These are phyloP conservation scores for Helotiales sp. DNA, from an alignment of 2,329 filamentous ascomycete species.

Conservation along the genomic window DNA sequence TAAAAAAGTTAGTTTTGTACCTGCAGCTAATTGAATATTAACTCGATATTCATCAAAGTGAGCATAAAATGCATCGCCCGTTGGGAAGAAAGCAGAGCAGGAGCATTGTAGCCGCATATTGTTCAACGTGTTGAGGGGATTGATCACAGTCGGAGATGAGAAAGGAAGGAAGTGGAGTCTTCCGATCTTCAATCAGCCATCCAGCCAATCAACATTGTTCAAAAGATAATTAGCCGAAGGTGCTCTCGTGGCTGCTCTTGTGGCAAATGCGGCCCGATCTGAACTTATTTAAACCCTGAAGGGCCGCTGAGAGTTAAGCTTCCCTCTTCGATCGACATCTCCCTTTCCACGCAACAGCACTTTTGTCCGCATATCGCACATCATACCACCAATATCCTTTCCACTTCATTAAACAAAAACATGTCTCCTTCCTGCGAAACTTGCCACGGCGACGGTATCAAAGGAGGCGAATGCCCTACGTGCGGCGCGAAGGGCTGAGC, in stretches of 20 bases:
- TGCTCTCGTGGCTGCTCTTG: not conserved
- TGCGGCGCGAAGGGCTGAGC: conserved; percentile 3
- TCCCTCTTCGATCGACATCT: not conserved
- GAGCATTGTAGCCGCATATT: not conserved
- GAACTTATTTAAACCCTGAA: not conserved
- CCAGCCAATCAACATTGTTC: not conserved
- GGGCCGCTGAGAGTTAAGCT: not conserved
- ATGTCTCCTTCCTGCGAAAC: conserved; percentile 4
- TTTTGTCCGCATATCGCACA: not conserved
- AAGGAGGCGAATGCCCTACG: conserved; percentile 1
- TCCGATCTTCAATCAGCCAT: not conserved
- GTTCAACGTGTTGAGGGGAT: not conserved
- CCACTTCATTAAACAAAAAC: not conserved
- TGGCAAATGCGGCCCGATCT: not conserved
- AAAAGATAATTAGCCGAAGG: not conserved
- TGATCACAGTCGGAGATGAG: not conserved
- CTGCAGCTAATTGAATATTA: not conserved
- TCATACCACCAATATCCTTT: not conserved
- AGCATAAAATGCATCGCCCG: not conserved
- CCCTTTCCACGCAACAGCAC: not conserved
- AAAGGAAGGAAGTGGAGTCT: not conserved
- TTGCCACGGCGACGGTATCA: not conserved
- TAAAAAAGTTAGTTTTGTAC: not conserved
- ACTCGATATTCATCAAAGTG: not conserved
- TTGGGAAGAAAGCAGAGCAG: not conserved